Base-by-base conservation (phyloP, 768 basidiomycete species). In the Hemileccinum rubropunctum region DNA sequence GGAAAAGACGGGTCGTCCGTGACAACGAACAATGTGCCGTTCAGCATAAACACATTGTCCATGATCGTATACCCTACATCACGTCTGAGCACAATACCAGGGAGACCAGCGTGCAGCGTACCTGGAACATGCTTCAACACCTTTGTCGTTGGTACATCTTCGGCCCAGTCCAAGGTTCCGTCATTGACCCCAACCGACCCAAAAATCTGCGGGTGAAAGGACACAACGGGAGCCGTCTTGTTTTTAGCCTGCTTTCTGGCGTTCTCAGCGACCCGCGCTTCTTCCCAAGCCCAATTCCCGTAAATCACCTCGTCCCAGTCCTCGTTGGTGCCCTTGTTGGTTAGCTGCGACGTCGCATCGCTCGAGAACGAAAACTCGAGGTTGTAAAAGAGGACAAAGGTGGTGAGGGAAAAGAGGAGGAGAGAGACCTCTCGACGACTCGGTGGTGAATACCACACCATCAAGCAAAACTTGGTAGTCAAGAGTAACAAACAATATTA, bases 51-150 rank as follows among this genome's bases (percentile, higher is more conserved):
- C n/a, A 91, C 76, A 52, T 90, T 86, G 59, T 94, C 89, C 48
- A 95, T 72, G 38, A 93, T 79, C 1, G 88, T 91, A 70, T 84
- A 90, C 4, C 93, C 93, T 94, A 57, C 32, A 36, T 28, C 32
- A 40, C 11, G 21, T 50, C 46, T 52, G 27, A 59, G 45, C 33
- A 21, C 23, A 10, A n/a, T 7, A 28, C 18, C 11, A 14, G 6
- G 8, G 6, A 14, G 13, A 50, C 8, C 10, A 42, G 26, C 30
- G 9, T 2, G n/a, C 4, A 56, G 14, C 73, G 32, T 48, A 88
- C 88, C 88, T 56, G 87, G 78, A 27, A 77, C 73, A 68, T 91
- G 88, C 38, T 77, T 76, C 18, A 84, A 59, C 40, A 88, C 58
- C n/a, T 58, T 72, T 3, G 85, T 81, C 40, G 63, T 65, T 9